Conservation (phyloP, 495 filamentous ascomycete species). For the Lepraria neglecta region DNA sequence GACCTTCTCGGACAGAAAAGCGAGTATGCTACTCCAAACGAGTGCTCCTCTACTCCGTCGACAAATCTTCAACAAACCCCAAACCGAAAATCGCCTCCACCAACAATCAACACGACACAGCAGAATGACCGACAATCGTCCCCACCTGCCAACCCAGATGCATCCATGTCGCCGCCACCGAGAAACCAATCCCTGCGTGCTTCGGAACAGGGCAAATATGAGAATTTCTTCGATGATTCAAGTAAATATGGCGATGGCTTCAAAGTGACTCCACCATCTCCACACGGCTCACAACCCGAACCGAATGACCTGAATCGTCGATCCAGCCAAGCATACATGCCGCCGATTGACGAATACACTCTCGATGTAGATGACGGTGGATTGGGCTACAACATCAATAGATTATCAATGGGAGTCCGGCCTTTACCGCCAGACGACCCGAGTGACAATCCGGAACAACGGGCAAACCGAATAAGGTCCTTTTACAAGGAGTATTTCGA, state of each 20-base stretch:
- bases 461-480: slow-evolving; percentile 92
- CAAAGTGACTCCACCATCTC: slow-evolving; percentile 46
- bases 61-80: slow-evolving; percentile 26
- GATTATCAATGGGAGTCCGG: slow-evolving; percentile 84
- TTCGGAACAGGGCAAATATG: slow-evolving; percentile 26
- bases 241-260: slow-evolving; percentile 60
- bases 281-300: slow-evolving; percentile 27
- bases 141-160: slow-evolving; percentile 12
- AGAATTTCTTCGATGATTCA: slow-evolving; percentile 45
- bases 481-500: slow-evolving; percentile 99
- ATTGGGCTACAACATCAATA: slow-evolving; percentile 53
- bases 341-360: slow-evolving; percentile 31
- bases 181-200: slow-evolving; percentile 34
- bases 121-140: slow-evolving; percentile 12
- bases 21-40: slow-evolving; percentile 18
- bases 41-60: slow-evolving; percentile 22
- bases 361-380: slow-evolving; percentile 47
- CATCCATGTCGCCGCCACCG: slow-evolving; percentile 25
- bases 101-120: slow-evolving; percentile 15
- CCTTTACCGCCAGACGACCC: slow-evolving; percentile 86
- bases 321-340: slow-evolving; percentile 29
- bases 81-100: slow-evolving; percentile 22
- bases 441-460: slow-evolving; percentile 80
- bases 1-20: slow-evolving; percentile 21
- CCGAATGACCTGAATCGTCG: slow-evolving; percentile 15